Evolutionary conservation across 352 stramenopile genomes (phyloP).

Genomic region (Aphanomyces stellatus): DNA sequence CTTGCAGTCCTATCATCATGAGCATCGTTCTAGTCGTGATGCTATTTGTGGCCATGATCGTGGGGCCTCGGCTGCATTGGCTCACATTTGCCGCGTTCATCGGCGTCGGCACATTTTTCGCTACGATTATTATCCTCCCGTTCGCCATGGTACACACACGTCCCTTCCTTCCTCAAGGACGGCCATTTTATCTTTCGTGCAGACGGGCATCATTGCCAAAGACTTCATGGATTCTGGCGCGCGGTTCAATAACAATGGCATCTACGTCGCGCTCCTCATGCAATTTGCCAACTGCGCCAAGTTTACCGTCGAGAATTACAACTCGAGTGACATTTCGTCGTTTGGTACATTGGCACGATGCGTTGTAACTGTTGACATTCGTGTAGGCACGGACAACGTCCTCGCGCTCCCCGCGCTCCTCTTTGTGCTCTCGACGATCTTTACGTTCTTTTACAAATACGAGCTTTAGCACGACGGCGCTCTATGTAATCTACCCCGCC

Average conservation of each 20-base stretch:
- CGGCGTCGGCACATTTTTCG: constrained; percentile 48
- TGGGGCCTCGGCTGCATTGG: constrained; percentile 36
- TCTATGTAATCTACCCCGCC: background rate
- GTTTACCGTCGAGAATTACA: constrained; percentile 64
- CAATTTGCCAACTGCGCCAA: constrained; percentile 56
- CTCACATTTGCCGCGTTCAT: constrained; percentile 51
- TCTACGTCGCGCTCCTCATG: constrained; percentile 66
- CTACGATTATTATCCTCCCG: constrained; percentile 53
- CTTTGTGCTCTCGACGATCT: constrained; percentile 26
- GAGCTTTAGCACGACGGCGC: background rate
- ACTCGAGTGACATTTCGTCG: constrained; percentile 49
- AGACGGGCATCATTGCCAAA: constrained; percentile 62
- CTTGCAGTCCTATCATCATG: background rate
- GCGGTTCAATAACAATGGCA: constrained; percentile 71
- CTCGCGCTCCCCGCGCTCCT: constrained; percentile 51
- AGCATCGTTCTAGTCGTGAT: constrained; percentile 26
- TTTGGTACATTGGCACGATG: constrained; percentile 28
- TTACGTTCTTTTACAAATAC: constrained; percentile 10
- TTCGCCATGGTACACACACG: constrained; percentile 44
- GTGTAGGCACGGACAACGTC: constrained; percentile 30
- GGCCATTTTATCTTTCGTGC: background rate
- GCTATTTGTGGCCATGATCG: constrained; percentile 40
- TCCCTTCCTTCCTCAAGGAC: background rate
- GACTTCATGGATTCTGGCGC: constrained; percentile 53
- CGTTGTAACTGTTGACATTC: background rate